Percentiles rank a stretch among this genome's conserved stretches.
These are phyloP conservation scores for Teunomyces panamensis DNA, from an alignment of 805 yeast species.

Conservation along the genomic window DNA sequence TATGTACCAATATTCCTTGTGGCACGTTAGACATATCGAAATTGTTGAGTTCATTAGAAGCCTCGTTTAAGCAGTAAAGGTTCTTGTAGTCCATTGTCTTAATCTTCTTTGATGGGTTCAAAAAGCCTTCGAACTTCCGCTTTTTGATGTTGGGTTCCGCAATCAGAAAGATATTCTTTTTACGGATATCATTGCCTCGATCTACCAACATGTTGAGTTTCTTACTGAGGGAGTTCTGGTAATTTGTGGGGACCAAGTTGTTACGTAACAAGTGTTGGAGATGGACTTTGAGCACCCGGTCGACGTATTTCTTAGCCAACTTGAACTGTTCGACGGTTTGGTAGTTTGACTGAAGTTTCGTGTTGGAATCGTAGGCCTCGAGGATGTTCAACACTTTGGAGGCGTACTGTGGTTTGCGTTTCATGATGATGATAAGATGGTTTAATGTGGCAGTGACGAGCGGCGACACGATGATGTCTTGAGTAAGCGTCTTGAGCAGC, in stretches of 20 bases:
- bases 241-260: constrained; percentile 34
- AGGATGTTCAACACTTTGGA: constrained; percentile 57
- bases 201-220: constrained; percentile 29
- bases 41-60: constrained; percentile 55
- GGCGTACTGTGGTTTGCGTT: constrained; percentile 60
- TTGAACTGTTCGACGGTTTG: constrained; percentile 47
- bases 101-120: constrained; percentile 28
- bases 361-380: constrained; percentile 57
- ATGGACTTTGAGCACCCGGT: constrained; percentile 51
- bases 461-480: constrained; percentile 52
- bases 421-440: constrained; percentile 59
- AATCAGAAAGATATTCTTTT: constrained; percentile 32
- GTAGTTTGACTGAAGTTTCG: constrained; percentile 52
- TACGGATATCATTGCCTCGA: constrained; percentile 41
- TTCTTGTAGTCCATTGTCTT: constrained; percentile 48
- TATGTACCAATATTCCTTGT: constrained; percentile 56
- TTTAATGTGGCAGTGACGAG: constrained; percentile 66
- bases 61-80: constrained; percentile 64
- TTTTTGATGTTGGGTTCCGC: constrained; percentile 32
- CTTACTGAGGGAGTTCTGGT: constrained; percentile 23
- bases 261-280: constrained; percentile 37
- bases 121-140: constrained; percentile 42
- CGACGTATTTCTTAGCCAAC: constrained; percentile 59
- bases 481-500: constrained; percentile 53
- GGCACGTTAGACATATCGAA: constrained; percentile 74